phyloP scores from a whole-genome alignment of 169 alveolate genomes.

The Babesia bovis region DNA sequence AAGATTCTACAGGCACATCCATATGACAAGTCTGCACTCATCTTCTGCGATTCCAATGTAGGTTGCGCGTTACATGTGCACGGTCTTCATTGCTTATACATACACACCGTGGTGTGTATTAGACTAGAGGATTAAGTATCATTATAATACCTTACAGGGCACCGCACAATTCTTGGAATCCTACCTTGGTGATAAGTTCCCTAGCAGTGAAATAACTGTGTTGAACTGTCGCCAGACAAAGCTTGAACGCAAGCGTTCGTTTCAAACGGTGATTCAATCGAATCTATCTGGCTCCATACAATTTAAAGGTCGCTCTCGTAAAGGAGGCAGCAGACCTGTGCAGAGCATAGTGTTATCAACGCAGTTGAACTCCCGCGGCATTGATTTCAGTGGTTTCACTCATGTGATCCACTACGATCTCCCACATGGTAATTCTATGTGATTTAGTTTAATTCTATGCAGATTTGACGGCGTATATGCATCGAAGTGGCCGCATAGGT shows the following conservation, averaged over 20 bases:
- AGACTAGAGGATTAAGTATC: not conserved
- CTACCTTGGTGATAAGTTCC: constrained; percentile 27
- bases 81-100: not conserved
- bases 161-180: constrained; percentile 44
- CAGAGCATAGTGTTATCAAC: constrained; percentile 41
- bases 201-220: constrained; percentile 21
- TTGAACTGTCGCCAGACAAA: constrained; percentile 48
- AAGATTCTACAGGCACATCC: constrained; percentile 44
- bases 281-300: constrained; percentile 18
- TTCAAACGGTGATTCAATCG: constrained; percentile 36
- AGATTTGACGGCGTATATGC: constrained; percentile 49
- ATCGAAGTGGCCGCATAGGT: constrained; percentile 57
- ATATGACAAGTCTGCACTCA: constrained; percentile 52
- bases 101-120: not conserved
- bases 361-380: constrained; percentile 57
- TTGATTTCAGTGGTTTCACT: constrained; percentile 58
- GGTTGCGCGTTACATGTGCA: constrained; percentile 29
- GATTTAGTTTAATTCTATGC: not conserved
- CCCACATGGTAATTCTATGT: constrained; percentile 47
- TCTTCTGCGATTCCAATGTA: constrained; percentile 58
- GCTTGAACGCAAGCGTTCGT: constrained; percentile 34
- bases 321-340: constrained; percentile 29
- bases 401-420: constrained; percentile 56
- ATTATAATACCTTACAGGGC: constrained; percentile 23
- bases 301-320: not conserved